These are phyloP conservation scores for Poa annua DNA, from an alignment of 176 grass and related monocot species.

Conservation along the genomic window DNA sequence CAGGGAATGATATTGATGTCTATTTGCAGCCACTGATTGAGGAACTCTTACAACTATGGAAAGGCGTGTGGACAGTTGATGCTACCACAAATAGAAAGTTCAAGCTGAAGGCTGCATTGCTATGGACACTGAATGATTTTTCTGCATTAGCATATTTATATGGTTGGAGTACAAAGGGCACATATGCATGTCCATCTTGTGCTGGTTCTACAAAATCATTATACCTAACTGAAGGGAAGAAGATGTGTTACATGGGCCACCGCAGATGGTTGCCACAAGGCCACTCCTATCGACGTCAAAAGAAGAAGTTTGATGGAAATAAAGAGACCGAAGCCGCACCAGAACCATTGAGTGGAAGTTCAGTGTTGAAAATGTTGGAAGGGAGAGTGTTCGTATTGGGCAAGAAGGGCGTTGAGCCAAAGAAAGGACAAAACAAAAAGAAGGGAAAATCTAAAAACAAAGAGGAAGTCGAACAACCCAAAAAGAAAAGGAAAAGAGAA, in stretches of 20 bases:
- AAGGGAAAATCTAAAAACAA: not conserved
- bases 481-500: not conserved
- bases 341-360: not conserved
- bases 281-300: not conserved
- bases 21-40: not conserved
- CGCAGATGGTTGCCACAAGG: not conserved
- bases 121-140: conserved; percentile 18
- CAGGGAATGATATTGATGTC: conserved; percentile 14
- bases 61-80: not conserved
- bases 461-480: not conserved
- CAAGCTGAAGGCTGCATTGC: not conserved
- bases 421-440: not conserved
- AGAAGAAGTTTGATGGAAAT: conserved; percentile 5
- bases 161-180: not conserved
- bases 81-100: not conserved
- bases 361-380: conserved; percentile 20
- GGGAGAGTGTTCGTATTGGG: conserved; percentile 7
- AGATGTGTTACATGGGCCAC: not conserved
- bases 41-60: conserved; percentile 4
- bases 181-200: conserved; percentile 16
- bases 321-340: not conserved
- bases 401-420: not conserved
- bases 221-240: not conserved
- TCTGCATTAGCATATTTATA: conserved; percentile 19
- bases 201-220: not conserved